Evolutionary conservation across 345 rosid species (phyloP).

Genomic region (Alliaria petiolata): DNA sequence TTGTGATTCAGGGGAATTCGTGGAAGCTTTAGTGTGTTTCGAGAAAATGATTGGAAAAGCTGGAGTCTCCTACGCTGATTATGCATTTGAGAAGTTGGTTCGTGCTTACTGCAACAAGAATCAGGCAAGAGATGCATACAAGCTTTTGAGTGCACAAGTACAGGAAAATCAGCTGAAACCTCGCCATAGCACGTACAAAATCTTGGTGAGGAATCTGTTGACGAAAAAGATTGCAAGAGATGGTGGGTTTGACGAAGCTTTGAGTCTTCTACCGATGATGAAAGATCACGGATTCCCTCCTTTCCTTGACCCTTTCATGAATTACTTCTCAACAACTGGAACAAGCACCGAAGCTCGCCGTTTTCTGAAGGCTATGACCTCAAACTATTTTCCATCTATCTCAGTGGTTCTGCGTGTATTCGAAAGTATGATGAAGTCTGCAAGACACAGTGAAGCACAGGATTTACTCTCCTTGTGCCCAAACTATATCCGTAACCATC

Average conservation of each 20-base stretch:
- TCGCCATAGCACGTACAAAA: constrained; percentile 54
- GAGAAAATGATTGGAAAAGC: constrained; percentile 47
- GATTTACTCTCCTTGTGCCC: constrained; percentile 74
- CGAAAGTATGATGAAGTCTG: constrained; percentile 57
- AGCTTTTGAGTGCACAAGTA: constrained; percentile 44
- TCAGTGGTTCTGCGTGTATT: constrained; percentile 59
- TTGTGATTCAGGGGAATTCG: constrained; percentile 65
- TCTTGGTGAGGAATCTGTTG: constrained; percentile 57
- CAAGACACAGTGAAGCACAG: constrained; percentile 66
- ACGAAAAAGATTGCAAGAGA: constrained; percentile 46
- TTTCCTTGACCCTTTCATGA: constrained; percentile 61
- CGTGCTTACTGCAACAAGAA: constrained; percentile 58
- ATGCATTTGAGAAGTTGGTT: constrained; percentile 61
- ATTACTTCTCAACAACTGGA: constrained; percentile 64
- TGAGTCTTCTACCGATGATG: constrained; percentile 62
- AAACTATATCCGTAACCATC: constrained; percentile 55
- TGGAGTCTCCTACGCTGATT: constrained; percentile 40
- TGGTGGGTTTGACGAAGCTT: constrained; percentile 68
- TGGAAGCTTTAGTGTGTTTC: constrained; percentile 59
- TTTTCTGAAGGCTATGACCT: constrained; percentile 63
- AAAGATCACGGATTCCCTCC: constrained; percentile 76
- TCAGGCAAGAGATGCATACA: constrained; percentile 62
- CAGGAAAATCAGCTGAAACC: constrained; percentile 48
- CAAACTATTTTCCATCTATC: constrained; percentile 63
- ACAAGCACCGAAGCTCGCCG: constrained; percentile 56